Conservation (phyloP, 2,329 filamentous ascomycete species). For the Cladophialophora immunda region DNA sequence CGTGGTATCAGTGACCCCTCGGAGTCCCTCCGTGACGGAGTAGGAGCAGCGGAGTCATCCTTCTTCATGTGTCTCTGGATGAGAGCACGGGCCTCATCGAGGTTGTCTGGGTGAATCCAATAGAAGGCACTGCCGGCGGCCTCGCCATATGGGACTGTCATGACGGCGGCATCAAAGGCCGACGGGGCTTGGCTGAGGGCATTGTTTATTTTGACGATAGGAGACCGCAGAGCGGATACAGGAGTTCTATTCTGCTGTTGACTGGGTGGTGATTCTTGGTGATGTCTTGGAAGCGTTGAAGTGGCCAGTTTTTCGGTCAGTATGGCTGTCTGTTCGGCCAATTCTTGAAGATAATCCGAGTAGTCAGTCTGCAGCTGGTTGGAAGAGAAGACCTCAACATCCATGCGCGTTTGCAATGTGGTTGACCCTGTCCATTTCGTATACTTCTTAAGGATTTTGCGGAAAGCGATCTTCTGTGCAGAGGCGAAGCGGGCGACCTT, state of each 20-base stretch:
- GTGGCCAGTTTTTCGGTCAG: slow-evolving; percentile 34
- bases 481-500: slow-evolving; percentile 75
- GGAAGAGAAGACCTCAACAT: slow-evolving; percentile 66
- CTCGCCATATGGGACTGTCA: slow-evolving; percentile 57
- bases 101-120: slow-evolving; percentile 63
- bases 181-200: slow-evolving; percentile 52
- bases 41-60: slow-evolving; percentile 41
- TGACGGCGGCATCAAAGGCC: slow-evolving; percentile 60
- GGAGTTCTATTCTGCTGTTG: slow-evolving; percentile 28
- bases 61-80: slow-evolving; percentile 59
- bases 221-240: slow-evolving; percentile 31
- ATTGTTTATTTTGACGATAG: slow-evolving; percentile 46
- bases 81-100: slow-evolving; percentile 63
- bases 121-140: slow-evolving; percentile 59
- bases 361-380: slow-evolving; percentile 38
- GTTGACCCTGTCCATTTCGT: slow-evolving; percentile 84
- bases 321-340: slow-evolving; percentile 31
- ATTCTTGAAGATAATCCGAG: slow-evolving; percentile 35
- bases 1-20: slow-evolving; percentile 38
- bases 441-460: slow-evolving; percentile 87
- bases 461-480: slow-evolving; percentile 78
- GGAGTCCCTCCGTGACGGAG: slow-evolving; percentile 28
- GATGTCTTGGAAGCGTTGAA: slow-evolving; percentile 33
- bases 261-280: neutral
- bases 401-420: slow-evolving; percentile 71